Base-by-base conservation (phyloP, 495 filamentous ascomycete species). In the Rostrohypoxylon terebratum region DNA sequence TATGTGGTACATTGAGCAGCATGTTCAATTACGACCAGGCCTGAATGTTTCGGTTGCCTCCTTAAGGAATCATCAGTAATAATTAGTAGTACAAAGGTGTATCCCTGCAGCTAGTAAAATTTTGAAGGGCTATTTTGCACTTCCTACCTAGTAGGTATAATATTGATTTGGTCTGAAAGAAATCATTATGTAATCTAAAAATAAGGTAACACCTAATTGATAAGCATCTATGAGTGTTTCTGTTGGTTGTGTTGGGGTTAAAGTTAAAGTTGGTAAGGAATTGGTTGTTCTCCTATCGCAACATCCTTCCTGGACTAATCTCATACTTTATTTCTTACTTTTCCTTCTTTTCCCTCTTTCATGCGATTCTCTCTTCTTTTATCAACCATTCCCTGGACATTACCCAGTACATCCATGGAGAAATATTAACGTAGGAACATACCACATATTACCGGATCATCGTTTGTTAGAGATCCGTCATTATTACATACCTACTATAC, bases 31-130 rank as follows among this genome's bases (percentile, higher is more conserved):
- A n/a, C n/a, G 21, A 7, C 18, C 23, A 42, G 9, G 14, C 18
- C 23, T 58, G 9, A 23, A 57, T 38, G 16, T 23, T 58, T 58
- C 33, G 34, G 54, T 34, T 58, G 54, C 31, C 16, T 42, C 34
- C n/a, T 31, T 28, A 57, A 36, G 21, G 31, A 57, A 36, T 25
- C 47, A 11, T 25, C 1, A 25, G 4, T 20, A 20, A 20, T 45
- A 13, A 45, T 18, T 34, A 10, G 38, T 42, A 4, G 38, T 42
- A 42, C 38, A n/a, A 13, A 42, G n/a, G 5, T 42, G n/a, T 14
- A 42, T 42, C 14, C 38, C 13, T 42, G 38, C 14, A 42, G 13
- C 38, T 42, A 42, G 28, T 28, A 28, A 28, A 28, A 28, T 5
- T 5, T 28, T 4, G 28, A 28, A 28, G 28, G 28, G 28, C 28